Evolutionary conservation across 805 yeast species (phyloP).

Genomic region (Cyberlindnera mrakii): DNA sequence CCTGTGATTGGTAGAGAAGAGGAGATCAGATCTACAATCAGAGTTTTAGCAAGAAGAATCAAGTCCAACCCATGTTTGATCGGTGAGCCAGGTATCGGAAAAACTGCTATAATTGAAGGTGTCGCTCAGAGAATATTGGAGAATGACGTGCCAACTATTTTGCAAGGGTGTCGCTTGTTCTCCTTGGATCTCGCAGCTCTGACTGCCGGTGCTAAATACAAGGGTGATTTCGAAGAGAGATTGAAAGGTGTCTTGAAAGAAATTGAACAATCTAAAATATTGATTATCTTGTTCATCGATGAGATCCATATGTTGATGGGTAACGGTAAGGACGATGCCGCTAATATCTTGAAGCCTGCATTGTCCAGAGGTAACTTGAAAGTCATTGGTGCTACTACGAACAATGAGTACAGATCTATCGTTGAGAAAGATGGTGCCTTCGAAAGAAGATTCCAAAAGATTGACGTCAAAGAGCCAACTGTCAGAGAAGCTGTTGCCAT

Average conservation of each 20-base stretch:
- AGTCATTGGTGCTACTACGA: conserved; percentile 98
- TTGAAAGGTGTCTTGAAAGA: conserved; percentile 94
- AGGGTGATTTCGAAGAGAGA: conserved; percentile 98
- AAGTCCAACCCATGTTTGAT: conserved; percentile 94
- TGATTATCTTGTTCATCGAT: conserved; percentile 90
- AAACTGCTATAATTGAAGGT: conserved; percentile 96
- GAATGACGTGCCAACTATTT: conserved; percentile 87
- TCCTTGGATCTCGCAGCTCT: conserved; percentile 93
- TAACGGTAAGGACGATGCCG: conserved; percentile 96
- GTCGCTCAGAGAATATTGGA: conserved; percentile 96
- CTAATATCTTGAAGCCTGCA: conserved; percentile 94
- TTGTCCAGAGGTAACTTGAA: conserved; percentile 94
- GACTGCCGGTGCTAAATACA: conserved; percentile 97
- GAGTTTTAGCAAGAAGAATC: conserved; percentile 94
- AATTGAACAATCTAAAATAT: conserved; percentile 77
- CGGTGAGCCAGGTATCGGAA: conserved; percentile 99
- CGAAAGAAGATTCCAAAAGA: conserved; percentile 96
- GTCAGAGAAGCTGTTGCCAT: conserved; percentile 92
- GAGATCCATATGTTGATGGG: conserved; percentile 99
- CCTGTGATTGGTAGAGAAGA: conserved; percentile 99
- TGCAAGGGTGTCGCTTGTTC: conserved; percentile 74
- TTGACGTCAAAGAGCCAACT: conserved; percentile 93
- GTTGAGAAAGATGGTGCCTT: conserved; percentile 97
- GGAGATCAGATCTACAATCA: conserved; percentile 90
- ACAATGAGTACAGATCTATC: conserved; percentile 86